A percentile compares a stretch with the other conserved stretches of the same genome.
Conservation (phyloP, 371 early-diverging fungal species). For the Paraphysoderma sedebokerense region DNA sequence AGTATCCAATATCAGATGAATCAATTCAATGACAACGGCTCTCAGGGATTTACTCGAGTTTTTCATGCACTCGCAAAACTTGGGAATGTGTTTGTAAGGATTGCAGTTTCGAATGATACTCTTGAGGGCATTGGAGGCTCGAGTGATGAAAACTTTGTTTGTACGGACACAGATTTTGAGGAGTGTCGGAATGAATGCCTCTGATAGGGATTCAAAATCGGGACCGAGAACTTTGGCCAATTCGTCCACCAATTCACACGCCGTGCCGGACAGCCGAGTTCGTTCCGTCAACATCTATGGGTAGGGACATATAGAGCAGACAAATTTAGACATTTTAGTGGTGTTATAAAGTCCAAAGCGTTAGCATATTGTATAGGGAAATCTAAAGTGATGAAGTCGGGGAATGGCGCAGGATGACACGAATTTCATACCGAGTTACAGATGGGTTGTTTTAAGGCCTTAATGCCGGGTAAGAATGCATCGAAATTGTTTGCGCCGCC, state of each 20-base stretch:
- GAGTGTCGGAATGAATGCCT: constrained; percentile 10
- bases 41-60: too few species aligned
- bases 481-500: too few species aligned
- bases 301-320: not conserved
- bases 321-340: not conserved
- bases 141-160: constrained; percentile 14
- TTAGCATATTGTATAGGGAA: not conserved
- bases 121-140: constrained; percentile 9
- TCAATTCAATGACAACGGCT: too few species aligned
- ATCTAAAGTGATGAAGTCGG: not conserved
- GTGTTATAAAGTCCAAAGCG: not conserved
- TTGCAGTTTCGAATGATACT: constrained; percentile 7
- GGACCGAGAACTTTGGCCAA: constrained; percentile 8
- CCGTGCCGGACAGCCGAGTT: constrained; percentile 15
- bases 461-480: too few species aligned
- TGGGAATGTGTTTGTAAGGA: constrained; percentile 5
- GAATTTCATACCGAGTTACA: too few species aligned
- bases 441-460: too few species aligned
- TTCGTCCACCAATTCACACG: constrained; percentile 9
- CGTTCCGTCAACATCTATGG: constrained; percentile 14
- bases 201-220: constrained; percentile 9
- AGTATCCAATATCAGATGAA: too few species aligned
- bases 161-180: constrained; percentile 13
- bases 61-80: constrained; percentile 7
- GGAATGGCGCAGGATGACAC: too few species aligned